phyloP scores from a whole-genome alignment of 2,329 filamentous ascomycete species.

The Neobulgaria alba region DNA sequence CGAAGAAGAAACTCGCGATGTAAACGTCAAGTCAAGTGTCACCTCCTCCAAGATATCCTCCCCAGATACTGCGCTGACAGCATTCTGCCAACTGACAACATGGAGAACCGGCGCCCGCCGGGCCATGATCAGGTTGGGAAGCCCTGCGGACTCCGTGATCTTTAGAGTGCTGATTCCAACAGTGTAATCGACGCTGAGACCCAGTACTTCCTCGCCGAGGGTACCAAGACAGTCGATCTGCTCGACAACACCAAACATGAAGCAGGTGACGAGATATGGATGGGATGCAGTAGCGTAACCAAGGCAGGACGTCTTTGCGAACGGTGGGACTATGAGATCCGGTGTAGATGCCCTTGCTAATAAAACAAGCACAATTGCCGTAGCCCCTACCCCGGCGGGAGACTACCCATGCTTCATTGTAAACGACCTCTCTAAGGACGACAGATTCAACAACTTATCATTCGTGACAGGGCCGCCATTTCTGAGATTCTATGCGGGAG shows the following conservation, averaged over 20 bases:
- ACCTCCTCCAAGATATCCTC: slow-evolving; percentile 26
- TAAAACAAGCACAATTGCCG: slow-evolving; percentile 22
- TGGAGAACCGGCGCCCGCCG: slow-evolving; percentile 39
- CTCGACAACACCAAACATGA: slow-evolving; percentile 21
- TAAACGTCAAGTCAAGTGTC: slow-evolving; percentile 20
- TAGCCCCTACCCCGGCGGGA: slow-evolving; percentile 11
- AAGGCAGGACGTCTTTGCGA: slow-evolving; percentile 28
- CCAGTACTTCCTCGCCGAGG: slow-evolving; percentile 45
- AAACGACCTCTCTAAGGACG: slow-evolving; percentile 24
- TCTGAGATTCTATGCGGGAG: slow-evolving; percentile 27
- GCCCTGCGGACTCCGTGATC: too few relatives aligned
- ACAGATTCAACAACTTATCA: slow-evolving; percentile 23
- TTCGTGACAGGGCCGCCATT: slow-evolving; percentile 24
- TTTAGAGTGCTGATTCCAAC: slow-evolving; percentile 11
- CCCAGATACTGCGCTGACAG: slow-evolving; percentile 37
- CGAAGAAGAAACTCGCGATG: slow-evolving; percentile 7
- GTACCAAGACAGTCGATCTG: slow-evolving; percentile 36
- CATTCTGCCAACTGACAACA: slow-evolving; percentile 41
- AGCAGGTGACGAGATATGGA: slow-evolving; percentile 27
- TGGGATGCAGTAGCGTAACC: slow-evolving; percentile 24
- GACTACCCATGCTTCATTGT: slow-evolving; percentile 27
- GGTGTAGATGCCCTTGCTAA: slow-evolving; percentile 6
- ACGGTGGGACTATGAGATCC: slow-evolving; percentile 13
- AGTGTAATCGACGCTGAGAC: slow-evolving; percentile 37
- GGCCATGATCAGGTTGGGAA: slow-evolving; percentile 35